Conservation (phyloP, 441 rosid genomes). For the Melastoma candidum region DNA sequence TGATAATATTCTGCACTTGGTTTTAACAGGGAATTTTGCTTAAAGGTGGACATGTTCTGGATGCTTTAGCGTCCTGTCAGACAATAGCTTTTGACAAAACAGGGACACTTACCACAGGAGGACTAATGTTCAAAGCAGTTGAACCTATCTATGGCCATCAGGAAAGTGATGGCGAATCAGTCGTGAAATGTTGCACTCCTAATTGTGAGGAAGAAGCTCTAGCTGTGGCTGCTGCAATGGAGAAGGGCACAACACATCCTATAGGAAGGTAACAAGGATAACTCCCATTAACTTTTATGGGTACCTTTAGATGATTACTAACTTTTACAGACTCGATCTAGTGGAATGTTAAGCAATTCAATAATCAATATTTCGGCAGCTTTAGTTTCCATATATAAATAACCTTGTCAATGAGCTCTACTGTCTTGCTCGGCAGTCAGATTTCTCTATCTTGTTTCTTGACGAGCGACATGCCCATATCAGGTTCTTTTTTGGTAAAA, state of each 20-base stretch:
- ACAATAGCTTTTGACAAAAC: slow-evolving; percentile 94
- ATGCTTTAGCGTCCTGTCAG: slow-evolving; percentile 84
- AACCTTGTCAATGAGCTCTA: too few species aligned
- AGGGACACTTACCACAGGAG: slow-evolving; percentile 84
- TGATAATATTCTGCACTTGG: slow-evolving; percentile 15
- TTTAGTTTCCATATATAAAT: too few species aligned
- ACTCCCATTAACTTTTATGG: too few species aligned
- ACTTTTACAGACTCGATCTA: not conserved
- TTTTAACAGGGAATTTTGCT: slow-evolving; percentile 70
- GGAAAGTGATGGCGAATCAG: slow-evolving; percentile 19
- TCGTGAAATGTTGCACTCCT: slow-evolving; percentile 60
- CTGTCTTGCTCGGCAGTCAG: too few species aligned
- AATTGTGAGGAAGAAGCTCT: slow-evolving; percentile 91
- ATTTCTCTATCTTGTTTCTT: too few species aligned
- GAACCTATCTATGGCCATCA: slow-evolving; percentile 86
- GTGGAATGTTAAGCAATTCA: not conserved
- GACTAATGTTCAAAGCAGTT: slow-evolving; percentile 80
- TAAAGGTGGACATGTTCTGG: slow-evolving; percentile 85
- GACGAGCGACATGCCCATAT: too few species aligned
- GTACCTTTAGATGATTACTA: not conserved
- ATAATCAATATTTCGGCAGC: too few species aligned
- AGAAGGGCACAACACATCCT: slow-evolving; percentile 96
- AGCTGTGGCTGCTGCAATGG: slow-evolving; percentile 96
- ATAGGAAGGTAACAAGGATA: slow-evolving; percentile 60
- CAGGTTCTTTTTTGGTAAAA: too few species aligned